Conservation (phyloP, 1,284 basidiomycete genomes). For the Pascua sp. region DNA sequence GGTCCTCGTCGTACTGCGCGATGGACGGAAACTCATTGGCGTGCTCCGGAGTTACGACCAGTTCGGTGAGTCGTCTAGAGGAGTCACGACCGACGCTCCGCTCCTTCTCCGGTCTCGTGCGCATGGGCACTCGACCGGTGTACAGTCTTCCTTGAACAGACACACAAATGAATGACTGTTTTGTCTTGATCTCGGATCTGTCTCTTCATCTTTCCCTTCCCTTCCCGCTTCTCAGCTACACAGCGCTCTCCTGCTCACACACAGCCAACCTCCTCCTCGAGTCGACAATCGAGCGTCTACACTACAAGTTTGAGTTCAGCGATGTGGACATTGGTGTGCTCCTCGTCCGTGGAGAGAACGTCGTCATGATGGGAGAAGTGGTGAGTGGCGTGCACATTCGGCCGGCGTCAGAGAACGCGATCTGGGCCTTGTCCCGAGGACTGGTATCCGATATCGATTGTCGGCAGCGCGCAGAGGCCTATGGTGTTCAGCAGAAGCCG, state of each 20-base stretch:
- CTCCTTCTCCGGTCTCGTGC: neutral
- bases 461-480: no score
- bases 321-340: constrained; percentile 62
- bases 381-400: constrained; percentile 56
- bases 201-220: neutral
- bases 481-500: no score
- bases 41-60: constrained; percentile 97
- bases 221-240: no score
- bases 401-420: no score
- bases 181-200: no score
- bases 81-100: neutral
- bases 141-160: neutral
- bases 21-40: constrained; percentile 93
- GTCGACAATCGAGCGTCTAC: constrained; percentile 62
- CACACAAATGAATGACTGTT: no score
- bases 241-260: neutral
- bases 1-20: constrained; percentile 93
- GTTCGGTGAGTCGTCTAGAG: constrained; percentile 67
- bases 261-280: constrained; percentile 89
- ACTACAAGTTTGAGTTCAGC: constrained; percentile 41
- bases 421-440: no score
- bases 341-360: constrained; percentile 96
- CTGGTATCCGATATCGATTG: no score
- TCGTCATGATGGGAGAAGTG: constrained; percentile 93
- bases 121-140: neutral